Base-by-base conservation (phyloP, 345 rosid species). In the Balakata baccata region DNA sequence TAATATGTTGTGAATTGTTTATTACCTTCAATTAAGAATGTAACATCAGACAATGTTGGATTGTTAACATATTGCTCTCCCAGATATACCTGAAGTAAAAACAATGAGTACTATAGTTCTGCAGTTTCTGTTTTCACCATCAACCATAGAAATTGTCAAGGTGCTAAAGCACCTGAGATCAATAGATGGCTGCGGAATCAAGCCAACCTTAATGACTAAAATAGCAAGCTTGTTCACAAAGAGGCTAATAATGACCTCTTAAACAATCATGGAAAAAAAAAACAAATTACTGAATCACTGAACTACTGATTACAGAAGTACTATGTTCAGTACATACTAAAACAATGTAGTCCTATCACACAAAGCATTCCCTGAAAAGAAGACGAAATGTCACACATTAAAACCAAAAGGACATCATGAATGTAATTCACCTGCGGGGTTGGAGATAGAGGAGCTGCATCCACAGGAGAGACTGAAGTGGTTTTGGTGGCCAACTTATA, bases 31-130 rank as follows among this genome's bases (percentile, higher is more conserved):
- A 91, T 78, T 57, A 89, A 63, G 75, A 91, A 91, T n/a, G 86
- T 85, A 62, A 91, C 83, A 81, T 91, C 93, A 47, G 97, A 87
- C 79, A 89, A 75, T 46, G 89, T 87, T 17, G 88, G 81, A 71
- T 86, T 85, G 80, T 91, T 91, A 34, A 89, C 93, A 71, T 76
- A 91, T 63, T 83, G 81, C 81, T 87, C 90, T 61, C 92, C 97
- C 84, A 88, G 46, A 71, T 84, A 89, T 38, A 85, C 89, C 97
- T 91, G 74, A 74, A 73, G 57, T 22, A 57, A 61, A 57, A 70
- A 50, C 4, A 51, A 61, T 9, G 11, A 12, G 34, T 29, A 29
- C 34, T 29, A 29, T 45, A 71, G 7, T 17, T 67, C 62, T 66
- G 18, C 49, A 11, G 17, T 17, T 49, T 13, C 51, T 63, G 9